phyloP scores from a whole-genome alignment of 805 yeast genomes.

The Saccharomyces paradoxus region DNA sequence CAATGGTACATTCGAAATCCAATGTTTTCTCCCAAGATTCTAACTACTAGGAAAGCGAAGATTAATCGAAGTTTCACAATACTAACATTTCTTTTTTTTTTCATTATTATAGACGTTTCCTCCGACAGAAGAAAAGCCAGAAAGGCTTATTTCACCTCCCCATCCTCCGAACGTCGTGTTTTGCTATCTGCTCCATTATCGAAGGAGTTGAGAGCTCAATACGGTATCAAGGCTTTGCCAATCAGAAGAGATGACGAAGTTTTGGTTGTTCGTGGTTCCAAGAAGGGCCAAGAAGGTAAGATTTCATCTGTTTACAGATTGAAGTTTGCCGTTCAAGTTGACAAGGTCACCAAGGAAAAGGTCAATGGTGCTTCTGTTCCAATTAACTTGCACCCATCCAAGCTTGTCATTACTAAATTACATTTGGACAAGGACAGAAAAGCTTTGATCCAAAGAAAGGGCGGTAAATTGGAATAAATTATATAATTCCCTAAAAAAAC shows the following conservation, averaged over 20 bases:
- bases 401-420: constrained; percentile 97
- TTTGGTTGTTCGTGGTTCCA: constrained; percentile 93
- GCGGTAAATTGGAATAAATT: constrained; percentile 88
- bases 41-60: neutral
- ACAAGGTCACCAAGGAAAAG: constrained; percentile 95
- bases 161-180: constrained; percentile 90
- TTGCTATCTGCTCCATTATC: constrained; percentile 97
- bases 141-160: constrained; percentile 98
- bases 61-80: constrained; percentile 11
- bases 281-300: constrained; percentile 99
- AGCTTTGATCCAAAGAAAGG: constrained; percentile 94
- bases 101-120: constrained; percentile 70
- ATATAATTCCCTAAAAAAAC: neutral
- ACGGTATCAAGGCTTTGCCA: constrained; percentile 92
- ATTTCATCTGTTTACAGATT: constrained; percentile 97
- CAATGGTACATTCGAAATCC: neutral
- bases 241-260: constrained; percentile 97
- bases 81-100: constrained; percentile 19
- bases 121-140: constrained; percentile 98
- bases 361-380: constrained; percentile 97
- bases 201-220: constrained; percentile 96
- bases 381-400: constrained; percentile 95
- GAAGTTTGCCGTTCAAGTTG: constrained; percentile 92
- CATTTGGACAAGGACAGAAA: constrained; percentile 98
- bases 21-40: neutral